phyloP scores from a whole-genome alignment of 2,329 filamentous ascomycete species.

The Metarhizium brunneum region DNA sequence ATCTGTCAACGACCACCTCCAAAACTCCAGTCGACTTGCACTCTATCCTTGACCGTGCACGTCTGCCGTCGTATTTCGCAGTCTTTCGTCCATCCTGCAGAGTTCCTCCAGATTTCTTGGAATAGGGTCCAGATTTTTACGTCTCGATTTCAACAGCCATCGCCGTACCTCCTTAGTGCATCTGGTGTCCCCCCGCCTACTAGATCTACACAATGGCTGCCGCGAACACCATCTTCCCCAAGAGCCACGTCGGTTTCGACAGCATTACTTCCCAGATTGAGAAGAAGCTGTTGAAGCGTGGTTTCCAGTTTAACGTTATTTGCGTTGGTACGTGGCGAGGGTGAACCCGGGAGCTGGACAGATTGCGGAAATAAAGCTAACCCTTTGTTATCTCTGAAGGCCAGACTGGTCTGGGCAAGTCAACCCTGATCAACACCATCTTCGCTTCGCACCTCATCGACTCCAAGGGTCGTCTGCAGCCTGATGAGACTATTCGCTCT shows the following conservation, averaged over 20 bases:
- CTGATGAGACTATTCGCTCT: conserved; percentile 85
- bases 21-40: conserved; percentile 5
- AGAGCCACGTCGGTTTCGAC: conserved; percentile 99
- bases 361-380: conserved; percentile 7
- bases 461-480: conserved; percentile 89
- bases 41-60: conserved; percentile 4
- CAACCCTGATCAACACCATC: conserved; percentile 99
- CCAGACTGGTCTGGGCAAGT: conserved; percentile 97
- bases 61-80: conserved; percentile 11
- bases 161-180: not conserved
- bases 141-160: conserved; percentile 18
- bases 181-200: conserved; percentile 12
- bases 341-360: conserved; percentile 1
- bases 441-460: conserved; percentile 99
- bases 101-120: conserved; percentile 24
- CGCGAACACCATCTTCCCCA: conserved; percentile 68
- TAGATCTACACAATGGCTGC: conserved; percentile 57
- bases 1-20: conserved; percentile 2
- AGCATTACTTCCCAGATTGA: conserved; percentile 99
- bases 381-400: conserved; percentile 42
- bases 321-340: conserved; percentile 73
- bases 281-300: conserved; percentile 98
- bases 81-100: conserved; percentile 12
- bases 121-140: conserved; percentile 14
- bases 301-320: conserved; percentile 99